A percentile compares a stretch with the other conserved stretches of the same genome.
Evolutionary conservation across 495 filamentous ascomycete species (phyloP).

Genomic region (Lasiosphaeria ovina): DNA sequence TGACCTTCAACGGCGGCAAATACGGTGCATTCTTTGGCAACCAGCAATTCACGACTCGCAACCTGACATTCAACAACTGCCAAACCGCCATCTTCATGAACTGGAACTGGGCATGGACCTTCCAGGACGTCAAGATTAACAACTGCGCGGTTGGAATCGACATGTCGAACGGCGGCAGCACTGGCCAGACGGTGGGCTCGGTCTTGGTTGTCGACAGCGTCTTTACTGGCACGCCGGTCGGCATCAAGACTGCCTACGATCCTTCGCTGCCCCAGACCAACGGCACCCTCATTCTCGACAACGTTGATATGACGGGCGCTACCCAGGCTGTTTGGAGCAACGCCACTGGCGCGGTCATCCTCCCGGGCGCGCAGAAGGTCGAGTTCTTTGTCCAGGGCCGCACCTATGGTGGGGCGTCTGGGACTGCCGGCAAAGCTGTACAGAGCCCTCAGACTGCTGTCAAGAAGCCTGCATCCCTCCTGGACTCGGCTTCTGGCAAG

Average conservation of each 20-base stretch:
- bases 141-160: slow-evolving; percentile 79
- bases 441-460: slow-evolving; percentile 52
- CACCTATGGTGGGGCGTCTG: slow-evolving; percentile 52
- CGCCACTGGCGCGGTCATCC: slow-evolving; percentile 59
- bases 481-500: slow-evolving; percentile 48
- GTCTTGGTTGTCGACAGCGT: slow-evolving; percentile 78
- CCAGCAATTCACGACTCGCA: slow-evolving; percentile 93
- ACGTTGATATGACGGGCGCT: slow-evolving; percentile 69
- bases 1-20: slow-evolving; percentile 83
- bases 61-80: slow-evolving; percentile 85
- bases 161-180: slow-evolving; percentile 63
- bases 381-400: slow-evolving; percentile 73
- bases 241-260: slow-evolving; percentile 71
- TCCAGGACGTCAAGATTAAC: slow-evolving; percentile 79
- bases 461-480: slow-evolving; percentile 57
- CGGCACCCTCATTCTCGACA: slow-evolving; percentile 79
- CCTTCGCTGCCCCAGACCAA: slow-evolving; percentile 62
- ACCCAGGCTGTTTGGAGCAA: slow-evolving; percentile 50
- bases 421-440: slow-evolving; percentile 41
- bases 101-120: slow-evolving; percentile 92
- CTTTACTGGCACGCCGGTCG: slow-evolving; percentile 69
- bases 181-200: slow-evolving; percentile 68
- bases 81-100: slow-evolving; percentile 89
- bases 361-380: slow-evolving; percentile 70
- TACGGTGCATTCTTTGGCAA: slow-evolving; percentile 86